Evolutionary conservation across 371 early-diverging fungal genomes (phyloP), one percentile per base, ranked within the genome.

Genomic region (Mucor irregularis): DNA sequence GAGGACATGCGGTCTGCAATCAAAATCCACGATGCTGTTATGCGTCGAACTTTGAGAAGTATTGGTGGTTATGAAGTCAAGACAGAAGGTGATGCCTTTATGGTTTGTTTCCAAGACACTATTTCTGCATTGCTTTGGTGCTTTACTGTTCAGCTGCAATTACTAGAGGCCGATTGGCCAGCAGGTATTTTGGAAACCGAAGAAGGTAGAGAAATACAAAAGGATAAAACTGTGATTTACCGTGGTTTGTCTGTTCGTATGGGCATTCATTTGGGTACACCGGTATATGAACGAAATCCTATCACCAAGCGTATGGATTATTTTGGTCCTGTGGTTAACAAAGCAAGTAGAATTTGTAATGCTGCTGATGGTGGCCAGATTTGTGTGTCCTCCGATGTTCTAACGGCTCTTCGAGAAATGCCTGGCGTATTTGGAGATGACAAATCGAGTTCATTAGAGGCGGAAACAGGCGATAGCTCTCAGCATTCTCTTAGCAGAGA

Each of bases 41-140:
- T 97, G 93, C 82, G 96, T 7, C 81, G 90, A 40, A 84, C 89
- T 28, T 74, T 97, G 37, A 81, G 91, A 39, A 84, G 82, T 34
- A 85, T 89, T 33, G 94, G 94, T 30, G 98, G 98, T 16, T 97
- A 96, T 62, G 98, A 97, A 68, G 98, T 97, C 45, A 96, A 96
- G 68, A 96, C 95, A 3, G 98, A 97, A 80, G 98, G 98, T 33
- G 98, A 97, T 66, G 95, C 95, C 1, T 92, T 96, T 64, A 95
- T 96, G 92, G 94, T 95, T 22, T 89, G 90, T 52, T 97, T 97
- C 74, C 89, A 91, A 29, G 88, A 91, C 43, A 87, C 91, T 3
- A 79, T 90, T 4, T 82, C 89, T 17, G 98, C 98, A 1, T 71
- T 95, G 54, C 72, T 93, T 13, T 97, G 94, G 92, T 94, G 95